A percentile compares a stretch with the other conserved stretches of the same genome.
Conservation (phyloP, 495 filamentous ascomycete genomes). For the Neurospora sp. region DNA sequence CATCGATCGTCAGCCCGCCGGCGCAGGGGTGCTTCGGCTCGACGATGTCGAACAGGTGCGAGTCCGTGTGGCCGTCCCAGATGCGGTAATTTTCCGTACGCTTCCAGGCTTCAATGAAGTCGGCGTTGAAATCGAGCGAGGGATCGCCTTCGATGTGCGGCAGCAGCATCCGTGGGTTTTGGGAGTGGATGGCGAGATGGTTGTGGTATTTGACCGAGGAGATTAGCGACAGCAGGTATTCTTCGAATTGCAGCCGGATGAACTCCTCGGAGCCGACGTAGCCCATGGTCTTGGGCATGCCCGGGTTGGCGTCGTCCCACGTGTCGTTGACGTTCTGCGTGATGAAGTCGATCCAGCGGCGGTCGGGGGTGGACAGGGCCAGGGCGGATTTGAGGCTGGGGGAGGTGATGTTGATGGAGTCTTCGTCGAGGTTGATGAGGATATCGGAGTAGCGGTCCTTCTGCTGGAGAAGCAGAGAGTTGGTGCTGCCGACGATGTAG, state of each 20-base stretch:
- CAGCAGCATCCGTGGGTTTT: conserved; percentile 48
- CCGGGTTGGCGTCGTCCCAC: conserved; percentile 88
- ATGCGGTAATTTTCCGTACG: conserved; percentile 81
- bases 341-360: conserved; percentile 93
- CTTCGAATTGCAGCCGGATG: conserved; percentile 94
- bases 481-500: conserved; percentile 94
- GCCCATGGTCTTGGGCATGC: conserved; percentile 82
- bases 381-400: conserved; percentile 67
- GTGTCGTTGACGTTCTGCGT: conserved; percentile 90
- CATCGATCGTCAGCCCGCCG: conserved; percentile 89
- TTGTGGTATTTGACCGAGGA: conserved; percentile 83
- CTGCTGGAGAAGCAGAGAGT: conserved; percentile 85
- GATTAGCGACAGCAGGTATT: conserved; percentile 84
- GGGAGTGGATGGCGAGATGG: conserved; percentile 53
- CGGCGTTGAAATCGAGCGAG: conserved; percentile 63
- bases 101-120: conserved; percentile 73
- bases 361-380: conserved; percentile 73
- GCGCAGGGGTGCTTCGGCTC: conserved; percentile 89
- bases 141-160: conserved; percentile 76
- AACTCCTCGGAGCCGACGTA: conserved; percentile 97
- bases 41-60: conserved; percentile 85
- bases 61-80: conserved; percentile 63
- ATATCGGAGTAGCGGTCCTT: conserved; percentile 97
- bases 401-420: conserved; percentile 73
- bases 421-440: conserved; percentile 90